These are phyloP conservation scores for Metarhizium album DNA, from an alignment of 2,329 filamentous ascomycete species.

Conservation along the genomic window DNA sequence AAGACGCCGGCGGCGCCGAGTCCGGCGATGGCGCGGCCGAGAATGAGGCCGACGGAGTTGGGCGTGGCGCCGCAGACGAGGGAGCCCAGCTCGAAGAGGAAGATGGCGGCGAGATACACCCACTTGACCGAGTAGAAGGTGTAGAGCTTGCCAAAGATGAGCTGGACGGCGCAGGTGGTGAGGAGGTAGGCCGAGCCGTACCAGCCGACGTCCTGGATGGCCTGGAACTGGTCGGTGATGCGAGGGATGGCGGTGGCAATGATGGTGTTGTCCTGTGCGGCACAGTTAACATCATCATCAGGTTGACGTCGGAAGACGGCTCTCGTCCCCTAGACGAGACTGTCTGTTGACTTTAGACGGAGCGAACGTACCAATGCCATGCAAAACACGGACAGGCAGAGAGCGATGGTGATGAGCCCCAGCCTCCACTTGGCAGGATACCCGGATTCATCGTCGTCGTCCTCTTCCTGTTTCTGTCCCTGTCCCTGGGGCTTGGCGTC, in stretches of 20 bases:
- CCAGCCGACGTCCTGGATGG: conserved; percentile 8
- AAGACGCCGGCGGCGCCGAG: conserved; percentile 35
- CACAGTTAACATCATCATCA: background rate
- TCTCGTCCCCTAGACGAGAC: background rate
- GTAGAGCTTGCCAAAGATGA: conserved; percentile 29
- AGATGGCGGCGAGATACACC: conserved; percentile 15
- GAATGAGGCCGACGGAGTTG: conserved; percentile 22
- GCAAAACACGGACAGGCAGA: conserved; percentile 7
- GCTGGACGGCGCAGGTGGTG: conserved; percentile 26
- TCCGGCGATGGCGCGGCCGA: conserved; percentile 25
- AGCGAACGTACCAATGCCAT: conserved; percentile 6
- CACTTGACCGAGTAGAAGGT: conserved; percentile 26
- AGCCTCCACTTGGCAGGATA: conserved; percentile 6
- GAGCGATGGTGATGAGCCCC: conserved; percentile 6
- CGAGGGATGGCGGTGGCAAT: conserved; percentile 24
- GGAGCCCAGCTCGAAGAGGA: conserved; percentile 20
- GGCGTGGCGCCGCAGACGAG: conserved; percentile 21
- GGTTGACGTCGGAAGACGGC: too few relatives aligned
- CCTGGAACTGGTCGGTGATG: conserved; percentile 16
- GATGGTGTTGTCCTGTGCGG: conserved; percentile 24
- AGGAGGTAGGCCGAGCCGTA: conserved; percentile 22
- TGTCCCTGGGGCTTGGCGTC: background rate
- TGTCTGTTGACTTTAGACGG: background rate
- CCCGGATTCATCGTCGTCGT: background rate
- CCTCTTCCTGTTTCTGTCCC: too few relatives aligned